phyloP scores from a whole-genome alignment of 495 filamentous ascomycete genomes.

The Glonium stellatum region DNA sequence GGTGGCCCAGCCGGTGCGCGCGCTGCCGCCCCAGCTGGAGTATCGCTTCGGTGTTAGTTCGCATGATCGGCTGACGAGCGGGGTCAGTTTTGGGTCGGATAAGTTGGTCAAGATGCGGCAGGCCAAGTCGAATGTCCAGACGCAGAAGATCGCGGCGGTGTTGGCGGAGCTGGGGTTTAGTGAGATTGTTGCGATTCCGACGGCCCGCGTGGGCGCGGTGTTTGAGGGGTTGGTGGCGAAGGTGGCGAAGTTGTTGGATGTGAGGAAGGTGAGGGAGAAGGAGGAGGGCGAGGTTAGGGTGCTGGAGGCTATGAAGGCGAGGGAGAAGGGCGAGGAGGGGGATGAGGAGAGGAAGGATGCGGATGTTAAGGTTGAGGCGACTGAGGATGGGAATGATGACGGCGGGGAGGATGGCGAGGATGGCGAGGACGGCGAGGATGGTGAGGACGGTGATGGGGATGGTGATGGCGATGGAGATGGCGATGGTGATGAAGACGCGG shows the following conservation, averaged over 20 bases:
- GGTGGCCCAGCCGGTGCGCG: constrained; percentile 46
- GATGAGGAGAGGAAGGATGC: constrained; percentile 27
- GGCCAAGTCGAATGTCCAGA: constrained; percentile 76
- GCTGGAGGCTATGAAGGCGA: constrained; percentile 45
- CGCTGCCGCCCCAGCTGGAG: constrained; percentile 69
- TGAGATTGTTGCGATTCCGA: constrained; percentile 75
- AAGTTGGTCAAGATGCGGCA: constrained; percentile 73
- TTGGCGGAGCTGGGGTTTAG: constrained; percentile 76
- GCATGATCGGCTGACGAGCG: constrained; percentile 72
- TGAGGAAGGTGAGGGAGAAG: constrained; percentile 77
- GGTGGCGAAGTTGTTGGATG: constrained; percentile 71
- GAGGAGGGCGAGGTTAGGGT: constrained; percentile 75
- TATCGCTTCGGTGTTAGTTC: constrained; percentile 72
- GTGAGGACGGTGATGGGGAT: constrained; percentile 14
- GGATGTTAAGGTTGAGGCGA: constrained; percentile 17
- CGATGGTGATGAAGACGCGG: constrained; percentile 1
- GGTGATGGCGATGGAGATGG: constrained; percentile 16
- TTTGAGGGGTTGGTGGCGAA: constrained; percentile 73
- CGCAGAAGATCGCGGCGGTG: constrained; percentile 67
- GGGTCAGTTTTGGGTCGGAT: constrained; percentile 76
- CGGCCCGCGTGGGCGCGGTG: constrained; percentile 65
- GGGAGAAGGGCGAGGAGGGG: constrained; percentile 12
- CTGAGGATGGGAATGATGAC: constrained; percentile 20
- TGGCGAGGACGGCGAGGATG: constrained; percentile 6
- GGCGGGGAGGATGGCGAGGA: constrained; percentile 12